These are phyloP conservation scores for Cordyceps cicadae DNA, from an alignment of 2,329 filamentous ascomycete genomes.

Conservation along the genomic window DNA sequence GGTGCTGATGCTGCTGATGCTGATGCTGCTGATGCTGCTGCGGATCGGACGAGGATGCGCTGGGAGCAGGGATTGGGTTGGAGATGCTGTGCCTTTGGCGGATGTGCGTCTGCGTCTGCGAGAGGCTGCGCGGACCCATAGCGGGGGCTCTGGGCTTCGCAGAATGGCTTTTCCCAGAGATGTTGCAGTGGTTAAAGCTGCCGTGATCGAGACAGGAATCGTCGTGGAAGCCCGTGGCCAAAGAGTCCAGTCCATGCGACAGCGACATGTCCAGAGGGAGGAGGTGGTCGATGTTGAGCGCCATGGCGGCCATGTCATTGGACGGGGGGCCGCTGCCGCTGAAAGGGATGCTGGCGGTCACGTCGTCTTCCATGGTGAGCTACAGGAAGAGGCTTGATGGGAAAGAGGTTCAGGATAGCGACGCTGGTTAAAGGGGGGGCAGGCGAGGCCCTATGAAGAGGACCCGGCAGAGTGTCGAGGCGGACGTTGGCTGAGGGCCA, in stretches of 20 bases:
- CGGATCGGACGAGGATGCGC: background rate
- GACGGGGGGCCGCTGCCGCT: constrained; percentile 17
- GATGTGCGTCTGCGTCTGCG: constrained; percentile 8
- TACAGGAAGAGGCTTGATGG: background rate
- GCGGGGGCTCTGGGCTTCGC: constrained; percentile 3
- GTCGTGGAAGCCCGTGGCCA: constrained; percentile 23
- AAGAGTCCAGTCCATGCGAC: constrained; percentile 20
- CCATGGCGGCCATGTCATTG: constrained; percentile 21
- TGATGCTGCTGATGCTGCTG: background rate
- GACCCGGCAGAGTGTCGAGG: background rate
- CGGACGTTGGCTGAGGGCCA: background rate
- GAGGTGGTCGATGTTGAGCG: constrained; percentile 21
- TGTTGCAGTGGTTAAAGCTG: constrained; percentile 14
- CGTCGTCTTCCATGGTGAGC: constrained; percentile 20
- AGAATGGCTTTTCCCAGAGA: constrained; percentile 14
- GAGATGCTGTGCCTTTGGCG: constrained; percentile 13
- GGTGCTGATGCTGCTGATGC: no score
- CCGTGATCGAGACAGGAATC: constrained; percentile 25
- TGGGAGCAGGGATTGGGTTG: background rate
- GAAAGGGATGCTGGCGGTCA: constrained; percentile 16
- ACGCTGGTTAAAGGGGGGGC: constrained; percentile 2
- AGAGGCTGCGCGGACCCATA: constrained; percentile 13
- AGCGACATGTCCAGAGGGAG: constrained; percentile 19
- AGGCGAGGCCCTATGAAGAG: background rate
- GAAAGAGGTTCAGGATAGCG: background rate